These are phyloP conservation scores for Ascochyta koolunga DNA, from an alignment of 2,329 filamentous ascomycete species.

Conservation along the genomic window DNA sequence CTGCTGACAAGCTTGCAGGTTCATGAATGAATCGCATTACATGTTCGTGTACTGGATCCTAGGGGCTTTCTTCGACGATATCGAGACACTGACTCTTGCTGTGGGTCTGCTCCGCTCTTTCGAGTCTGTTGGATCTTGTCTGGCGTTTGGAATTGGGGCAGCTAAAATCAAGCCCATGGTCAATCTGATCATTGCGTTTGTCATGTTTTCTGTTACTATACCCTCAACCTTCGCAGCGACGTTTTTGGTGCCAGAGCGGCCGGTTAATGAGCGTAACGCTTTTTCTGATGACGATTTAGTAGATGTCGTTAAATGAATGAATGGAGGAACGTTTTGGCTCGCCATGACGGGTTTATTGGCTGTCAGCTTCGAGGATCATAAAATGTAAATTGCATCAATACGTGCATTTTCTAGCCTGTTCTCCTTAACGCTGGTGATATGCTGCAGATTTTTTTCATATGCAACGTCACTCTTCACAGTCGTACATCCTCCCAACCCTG, in stretches of 20 bases:
- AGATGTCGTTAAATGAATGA: neutral
- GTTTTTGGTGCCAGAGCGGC: slow-evolving; percentile 29
- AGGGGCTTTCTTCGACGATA: slow-evolving; percentile 58
- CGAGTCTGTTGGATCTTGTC: slow-evolving; percentile 55
- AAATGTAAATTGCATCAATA: neutral
- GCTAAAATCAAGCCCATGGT: slow-evolving; percentile 54
- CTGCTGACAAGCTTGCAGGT: slow-evolving; percentile 28
- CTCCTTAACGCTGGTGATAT: neutral
- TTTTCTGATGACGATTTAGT: slow-evolving; percentile 8
- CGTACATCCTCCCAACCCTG: slow-evolving; percentile 48
- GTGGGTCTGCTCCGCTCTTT: slow-evolving; percentile 58
- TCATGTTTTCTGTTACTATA: slow-evolving; percentile 54
- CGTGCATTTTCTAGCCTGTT: neutral
- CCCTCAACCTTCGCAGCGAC: slow-evolving; percentile 34
- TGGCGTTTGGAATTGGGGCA: slow-evolving; percentile 58
- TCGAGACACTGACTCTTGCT: slow-evolving; percentile 58
- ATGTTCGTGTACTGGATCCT: slow-evolving; percentile 61
- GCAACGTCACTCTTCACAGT: slow-evolving; percentile 9
- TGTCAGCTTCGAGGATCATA: neutral
- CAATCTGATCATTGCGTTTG: slow-evolving; percentile 57
- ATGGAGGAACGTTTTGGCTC: neutral
- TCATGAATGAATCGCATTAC: slow-evolving; percentile 59
- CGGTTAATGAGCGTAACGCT: slow-evolving; percentile 21
- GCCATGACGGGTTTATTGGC: no score
- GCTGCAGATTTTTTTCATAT: neutral